Conservation (phyloP, 129 eudicot species). For the Heracleum sosnowskyi region DNA sequence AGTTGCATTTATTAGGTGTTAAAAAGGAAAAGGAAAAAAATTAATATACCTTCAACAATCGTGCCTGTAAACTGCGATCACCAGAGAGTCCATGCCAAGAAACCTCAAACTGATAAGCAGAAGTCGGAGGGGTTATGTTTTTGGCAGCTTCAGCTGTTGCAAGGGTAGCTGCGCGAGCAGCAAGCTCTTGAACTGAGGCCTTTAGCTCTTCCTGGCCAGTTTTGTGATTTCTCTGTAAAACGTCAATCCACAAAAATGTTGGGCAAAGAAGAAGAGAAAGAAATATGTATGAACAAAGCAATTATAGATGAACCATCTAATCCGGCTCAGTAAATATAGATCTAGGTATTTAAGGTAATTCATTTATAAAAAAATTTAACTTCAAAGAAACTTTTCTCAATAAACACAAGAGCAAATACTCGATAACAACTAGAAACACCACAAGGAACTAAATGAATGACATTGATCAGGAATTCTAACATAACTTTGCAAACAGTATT, state of each 20-base stretch:
- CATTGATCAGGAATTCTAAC: not conserved
- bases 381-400: not conserved
- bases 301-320: not conserved
- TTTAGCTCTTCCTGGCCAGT: constrained; percentile 45
- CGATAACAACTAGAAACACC: not conserved
- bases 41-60: constrained; percentile 49
- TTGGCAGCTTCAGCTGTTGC: constrained; percentile 81
- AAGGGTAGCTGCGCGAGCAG: constrained; percentile 84
- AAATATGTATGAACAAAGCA: not conserved
- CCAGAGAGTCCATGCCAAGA: constrained; percentile 91
- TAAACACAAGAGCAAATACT: not conserved
- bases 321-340: not conserved
- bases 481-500: not conserved
- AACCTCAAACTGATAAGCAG: constrained; percentile 91
- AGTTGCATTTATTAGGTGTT: not conserved
- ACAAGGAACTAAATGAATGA: not conserved
- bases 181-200: constrained; percentile 80
- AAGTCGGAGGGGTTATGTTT: constrained; percentile 62
- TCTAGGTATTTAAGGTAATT: not conserved
- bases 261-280: not conserved
- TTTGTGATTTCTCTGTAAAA: constrained; percentile 37
- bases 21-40: not conserved
- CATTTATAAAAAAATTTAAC: not conserved
- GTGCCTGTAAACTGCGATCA: constrained; percentile 62
- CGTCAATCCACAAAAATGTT: not conserved